Evolutionary conservation across 1,284 basidiomycete species (phyloP).

Genomic region (Athelia sp.): DNA sequence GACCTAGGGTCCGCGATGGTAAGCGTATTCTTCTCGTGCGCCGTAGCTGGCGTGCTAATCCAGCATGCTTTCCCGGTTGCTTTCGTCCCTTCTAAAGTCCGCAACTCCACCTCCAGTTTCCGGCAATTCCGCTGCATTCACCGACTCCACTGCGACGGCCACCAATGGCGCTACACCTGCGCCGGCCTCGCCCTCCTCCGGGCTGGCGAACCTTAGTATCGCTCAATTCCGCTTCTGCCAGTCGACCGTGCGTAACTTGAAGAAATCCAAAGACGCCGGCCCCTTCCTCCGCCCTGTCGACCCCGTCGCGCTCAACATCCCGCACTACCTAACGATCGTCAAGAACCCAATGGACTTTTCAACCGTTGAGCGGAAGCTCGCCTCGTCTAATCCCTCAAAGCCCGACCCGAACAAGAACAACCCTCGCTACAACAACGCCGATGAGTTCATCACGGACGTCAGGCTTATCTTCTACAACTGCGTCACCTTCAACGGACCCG

Average conservation of each 20-base stretch:
- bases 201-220: constrained; percentile 41
- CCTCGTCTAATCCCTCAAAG: constrained; percentile 73
- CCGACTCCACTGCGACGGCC: constrained; percentile 6
- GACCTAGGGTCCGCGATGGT: constrained; percentile 45
- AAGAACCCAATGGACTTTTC: constrained; percentile 92
- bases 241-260: constrained; percentile 78
- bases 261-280: constrained; percentile 80
- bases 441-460: constrained; percentile 82
- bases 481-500: constrained; percentile 87
- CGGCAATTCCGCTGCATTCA: constrained; percentile 17
- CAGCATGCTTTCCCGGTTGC: no score
- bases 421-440: constrained; percentile 68
- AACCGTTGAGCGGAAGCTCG: constrained; percentile 89
- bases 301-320: constrained; percentile 83
- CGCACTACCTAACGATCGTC: constrained; percentile 87
- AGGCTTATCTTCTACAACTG: constrained; percentile 89
- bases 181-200: constrained; percentile 9
- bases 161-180: constrained; percentile 5
- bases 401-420: constrained; percentile 63
- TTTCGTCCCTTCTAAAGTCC: constrained; percentile 45
- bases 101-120: constrained; percentile 64
- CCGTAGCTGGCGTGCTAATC: constrained; percentile 34
- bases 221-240: constrained; percentile 82
- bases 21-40: constrained; percentile 37
- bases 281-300: constrained; percentile 92